Conservation (phyloP, 805 yeast genomes). For the Spathaspora passalidarum region DNA sequence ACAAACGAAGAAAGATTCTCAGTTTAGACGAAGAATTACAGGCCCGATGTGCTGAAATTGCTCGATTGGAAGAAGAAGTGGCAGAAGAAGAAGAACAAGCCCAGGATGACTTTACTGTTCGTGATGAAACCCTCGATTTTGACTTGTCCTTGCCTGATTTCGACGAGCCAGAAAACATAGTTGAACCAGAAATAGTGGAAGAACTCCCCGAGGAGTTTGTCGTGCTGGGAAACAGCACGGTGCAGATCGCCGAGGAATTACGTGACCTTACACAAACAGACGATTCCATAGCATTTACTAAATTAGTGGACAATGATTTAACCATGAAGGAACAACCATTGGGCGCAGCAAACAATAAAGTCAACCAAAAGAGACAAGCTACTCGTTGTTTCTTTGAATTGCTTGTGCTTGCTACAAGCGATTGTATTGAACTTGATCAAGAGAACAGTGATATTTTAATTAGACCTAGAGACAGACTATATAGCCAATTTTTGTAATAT, state of each 20-base stretch:
- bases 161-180: slow-evolving; percentile 12
- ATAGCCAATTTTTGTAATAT: slow-evolving; percentile 10
- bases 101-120: slow-evolving; percentile 2
- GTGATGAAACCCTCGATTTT: slow-evolving; percentile 19
- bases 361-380: slow-evolving; percentile 53
- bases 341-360: slow-evolving; percentile 15
- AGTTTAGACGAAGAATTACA: slow-evolving; percentile 29
- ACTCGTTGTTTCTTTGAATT: slow-evolving; percentile 78
- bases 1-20: slow-evolving; percentile 29
- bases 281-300: slow-evolving; percentile 27
- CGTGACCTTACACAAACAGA: slow-evolving; percentile 23
- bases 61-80: slow-evolving; percentile 18
- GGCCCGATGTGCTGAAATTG: slow-evolving; percentile 25
- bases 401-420: slow-evolving; percentile 75
- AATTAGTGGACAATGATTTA: slow-evolving; percentile 39
- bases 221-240: slow-evolving; percentile 45
- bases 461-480: slow-evolving; percentile 40
- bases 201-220: slow-evolving; percentile 10
- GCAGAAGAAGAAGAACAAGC: slow-evolving; percentile 15
- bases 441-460: slow-evolving; percentile 49
- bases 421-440: slow-evolving; percentile 64
- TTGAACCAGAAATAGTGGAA: slow-evolving; percentile 7
- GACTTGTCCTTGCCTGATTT: slow-evolving; percentile 23
- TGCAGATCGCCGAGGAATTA: slow-evolving; percentile 50
- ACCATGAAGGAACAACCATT: slow-evolving; percentile 10